Base-by-base conservation (phyloP, 208 protist genomes). In the Zelonia costaricensis region DNA sequence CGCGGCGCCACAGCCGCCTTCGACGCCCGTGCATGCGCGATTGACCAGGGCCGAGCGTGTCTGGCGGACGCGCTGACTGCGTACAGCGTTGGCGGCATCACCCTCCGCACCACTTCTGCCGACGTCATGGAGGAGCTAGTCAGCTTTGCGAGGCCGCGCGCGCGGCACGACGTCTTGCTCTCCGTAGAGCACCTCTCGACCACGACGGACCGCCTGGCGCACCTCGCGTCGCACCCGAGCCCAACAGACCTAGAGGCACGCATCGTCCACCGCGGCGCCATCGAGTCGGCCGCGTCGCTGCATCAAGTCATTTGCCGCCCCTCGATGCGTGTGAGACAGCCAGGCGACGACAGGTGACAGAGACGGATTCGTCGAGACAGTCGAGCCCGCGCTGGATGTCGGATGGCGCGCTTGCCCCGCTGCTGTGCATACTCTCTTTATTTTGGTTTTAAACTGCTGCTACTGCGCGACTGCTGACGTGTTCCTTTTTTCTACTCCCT, bases 41-140 rank as follows among this genome's bases (percentile, higher is more conserved):
- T 61, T 15, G 55, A 61, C 23, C 25, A 61, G 42, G 39, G 35
- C 25, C 55, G 28, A 5, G 31, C 25, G 42, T 36, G 42, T 22
- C 9, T 48, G 39, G 55, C 55, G n/a, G n/a, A n/a, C n/a, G n/a
- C n/a, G n/a, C n/a, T n/a, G n/a, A n/a, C n/a, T n/a, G n/a, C n/a
- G n/a, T n/a, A n/a, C n/a, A n/a, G n/a, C n/a, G n/a, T n/a, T n/a
- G n/a, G n/a, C n/a, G n/a, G n/a, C n/a, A n/a, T n/a, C n/a, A n/a
- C n/a, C n/a, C n/a, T n/a, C n/a, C n/a, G n/a, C n/a, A n/a, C 16
- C 49, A 3, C 10, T 28, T 8, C 12, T 28, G 23, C 23, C 20
- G 33, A 8, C 15, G 2, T 30, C 38, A 4, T 20, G 12, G 15
- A 1, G 52, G 20, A 44, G 0, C 52, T n/a, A 45, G 10, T 10